Base-by-base conservation (phyloP, 2,329 filamentous ascomycete species). In the Diaporthe velutina region DNA sequence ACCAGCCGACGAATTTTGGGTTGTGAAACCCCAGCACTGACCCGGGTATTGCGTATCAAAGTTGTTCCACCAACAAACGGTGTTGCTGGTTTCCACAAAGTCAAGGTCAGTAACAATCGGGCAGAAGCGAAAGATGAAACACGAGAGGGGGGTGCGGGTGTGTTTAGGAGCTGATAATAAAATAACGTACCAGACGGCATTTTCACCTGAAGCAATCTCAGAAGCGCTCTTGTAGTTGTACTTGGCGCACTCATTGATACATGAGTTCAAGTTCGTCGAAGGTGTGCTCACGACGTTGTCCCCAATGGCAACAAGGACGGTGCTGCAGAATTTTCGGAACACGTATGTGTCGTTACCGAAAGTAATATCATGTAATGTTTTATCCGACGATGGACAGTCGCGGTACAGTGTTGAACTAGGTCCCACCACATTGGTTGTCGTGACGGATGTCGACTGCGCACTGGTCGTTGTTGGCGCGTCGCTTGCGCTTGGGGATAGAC, bases 21-120 rank as follows among this genome's bases (percentile, higher is more conserved):
- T 55, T 17, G 50, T 54, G 25, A 35, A 48, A 40, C 55, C 54
- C 35, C 19, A 71, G 52, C 68, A 71, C 40, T 58, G 52, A 19
- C 68, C 55, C 28, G 70, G 70, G 3, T 17, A 48, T 2, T 33
- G 5, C 3, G 17, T 9, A 4, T 40, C 28, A 12, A 71, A 50
- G 13, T n/a, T 55, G 19, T 42, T 70, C 12, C n/a, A 30, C 50
- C 66, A 55, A 40, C 66, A 70, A 6, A 70, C 30, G 4, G 48
- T 28, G 33, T 70, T 55, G 25, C 66, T 70, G 54, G n/a, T 25
- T 35, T 5, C 30, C 15, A 10, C 17, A 19, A 55, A 30, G 15
- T 19, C 52, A 33, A 33, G 25, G 28, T 55, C 28, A 55, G 52
- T 22, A 15, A 19, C 12, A 33, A 22, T 10, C 28, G 25, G 25